Base-by-base conservation (phyloP, 495 filamentous ascomycete species). In the Wilcoxina mikolae region DNA sequence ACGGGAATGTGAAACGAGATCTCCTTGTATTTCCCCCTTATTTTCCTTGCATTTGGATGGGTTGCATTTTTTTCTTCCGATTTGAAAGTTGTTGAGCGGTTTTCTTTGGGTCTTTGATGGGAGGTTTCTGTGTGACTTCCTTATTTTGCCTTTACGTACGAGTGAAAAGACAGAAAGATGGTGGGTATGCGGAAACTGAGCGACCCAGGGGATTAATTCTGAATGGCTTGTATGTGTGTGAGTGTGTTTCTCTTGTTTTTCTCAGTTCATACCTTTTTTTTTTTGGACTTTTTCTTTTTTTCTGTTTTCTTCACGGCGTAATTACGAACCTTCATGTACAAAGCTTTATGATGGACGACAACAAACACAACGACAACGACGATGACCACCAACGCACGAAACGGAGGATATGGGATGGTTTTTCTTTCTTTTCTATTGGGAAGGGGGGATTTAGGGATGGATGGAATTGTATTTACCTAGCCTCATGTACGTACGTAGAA, bases 231-330 rank as follows among this genome's bases (percentile, higher is more conserved):
- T 48, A 43, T 59, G 50, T 54, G 44, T 54, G 54, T 23, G 54
- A 57, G 35, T 58, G 48, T 62, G 60, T 58, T 33, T 57, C 61
- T 61, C 59, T 59, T 54, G 27, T 20, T 48, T 11, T 20, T 24
- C 50, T 59, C 29, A 20, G 51, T 60, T 57, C 60, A 33, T 61
- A 39, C 4, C 51, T 53, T 49, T 35, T 35, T 35, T 35, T 35
- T 35, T 35, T 35, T 35, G 5, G 5, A 7, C 15, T 35, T 25
- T 29, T 38, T 18, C n/a, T 25, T 53, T 33, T 41, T 57, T 49
- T 12, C 17, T 54, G 55, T 38, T 33, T 33, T 51, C 26, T 51
- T 49, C 54, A 46, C 39, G 17, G 7, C 7, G 39, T 43, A 43
- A 35, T n/a, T n/a, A n/a, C n/a, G n/a, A n/a, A n/a, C n/a, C n/a